Evolutionary conservation across 2,329 filamentous ascomycete species (phyloP), one percentile per base, ranked within the genome.

Genomic region (Capronia coronata): DNA sequence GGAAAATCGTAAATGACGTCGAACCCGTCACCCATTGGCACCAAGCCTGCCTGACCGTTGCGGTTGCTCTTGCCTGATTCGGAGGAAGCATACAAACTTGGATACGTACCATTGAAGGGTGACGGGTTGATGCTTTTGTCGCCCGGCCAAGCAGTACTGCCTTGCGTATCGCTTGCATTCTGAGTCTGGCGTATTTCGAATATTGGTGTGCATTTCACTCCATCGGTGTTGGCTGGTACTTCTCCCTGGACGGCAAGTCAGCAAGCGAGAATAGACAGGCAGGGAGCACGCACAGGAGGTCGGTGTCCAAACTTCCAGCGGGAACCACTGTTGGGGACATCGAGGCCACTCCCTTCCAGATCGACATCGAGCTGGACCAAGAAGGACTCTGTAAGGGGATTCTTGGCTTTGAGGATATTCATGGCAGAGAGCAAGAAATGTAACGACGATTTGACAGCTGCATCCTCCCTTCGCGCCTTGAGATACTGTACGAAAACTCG

Each of bases 401-500:
- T 96, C 61, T 86, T 86, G 51, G 79, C 79, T 68, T 94, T 94
- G 58, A 97, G 70, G 2, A 87, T 88, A 58, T 89, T 86, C 82
- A 98, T 94, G 3, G 91, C 90, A 16, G 84, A 83, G 1, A 97
- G 76, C 13, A 97, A 76, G 64, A 98, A 97, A 48, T 90, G 83
- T n/a, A 97, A 71, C 0, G 89, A 90, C 48, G 91, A 84, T 14
- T 80, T 57, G 80, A 86, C 66, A 81, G 86, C 63, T 76, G 80
- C 66, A 49, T 97, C 91, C 23, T 91, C 84, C 0, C 90, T 88
- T n/a, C 85, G 78, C 49, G 86, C 93, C 68, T 94, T 96, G n/a
- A 97, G 75, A 62, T 94, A 96, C 65, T 97, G 91, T 6, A 97
- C 84, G 63, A 97, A 97, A 0, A 97, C 91, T 44, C 93, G 80